Base-by-base conservation (phyloP, 1,284 basidiomycete genomes). In the Boletellus deceptivus region DNA sequence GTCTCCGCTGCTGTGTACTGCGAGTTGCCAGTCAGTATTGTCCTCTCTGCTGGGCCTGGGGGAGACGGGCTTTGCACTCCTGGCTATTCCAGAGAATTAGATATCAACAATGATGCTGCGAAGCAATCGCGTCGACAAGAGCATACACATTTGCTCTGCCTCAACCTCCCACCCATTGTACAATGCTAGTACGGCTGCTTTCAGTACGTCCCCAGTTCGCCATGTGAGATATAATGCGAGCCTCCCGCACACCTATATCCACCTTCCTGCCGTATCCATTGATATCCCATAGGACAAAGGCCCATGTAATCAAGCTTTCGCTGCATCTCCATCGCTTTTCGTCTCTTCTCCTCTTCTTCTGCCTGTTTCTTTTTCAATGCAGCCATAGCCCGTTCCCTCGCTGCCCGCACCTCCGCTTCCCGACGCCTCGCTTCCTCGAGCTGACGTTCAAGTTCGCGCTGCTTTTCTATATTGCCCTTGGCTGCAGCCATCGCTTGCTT, bases 161-260 rank as follows among this genome's bases (percentile, higher is more conserved):
- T 22, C 4, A 22, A 4, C 20, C 2, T 22, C 20, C 20, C 4
- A 4, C 20, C 4, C 3, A 22, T 22, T 4, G 3, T 22, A 22
- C 20, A 22, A 4, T 22, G 20, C 20, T 22, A 22, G 2, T 22
- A 27, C 27, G 8, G 4, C 27, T 27, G 27, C 27, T 10, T 27
- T 27, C 27, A 27, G 27, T 27, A 27, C 27, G 8, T 3, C 8
- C 27, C 25, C 5, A 75, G 48, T 45, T 70, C 55, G 2, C 51
- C 63, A 50, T 73, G 54, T 10, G 57, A 53, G 6, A 84, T 61
- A 41, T 68, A 79, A 65, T 85, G 83, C 2, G 50, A 5, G 0
- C 84, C 84, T 14, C 75, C 83, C 1, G 71, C 71, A 59, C 83
- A 86, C 2, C 75, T 67, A 65, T 84, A 85, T 4, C 80, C 78